A percentile compares a stretch with the other conserved stretches of the same genome.
These are phyloP conservation scores for Penicillium freii DNA, from an alignment of 2,329 filamentous ascomycete species.

Conservation along the genomic window DNA sequence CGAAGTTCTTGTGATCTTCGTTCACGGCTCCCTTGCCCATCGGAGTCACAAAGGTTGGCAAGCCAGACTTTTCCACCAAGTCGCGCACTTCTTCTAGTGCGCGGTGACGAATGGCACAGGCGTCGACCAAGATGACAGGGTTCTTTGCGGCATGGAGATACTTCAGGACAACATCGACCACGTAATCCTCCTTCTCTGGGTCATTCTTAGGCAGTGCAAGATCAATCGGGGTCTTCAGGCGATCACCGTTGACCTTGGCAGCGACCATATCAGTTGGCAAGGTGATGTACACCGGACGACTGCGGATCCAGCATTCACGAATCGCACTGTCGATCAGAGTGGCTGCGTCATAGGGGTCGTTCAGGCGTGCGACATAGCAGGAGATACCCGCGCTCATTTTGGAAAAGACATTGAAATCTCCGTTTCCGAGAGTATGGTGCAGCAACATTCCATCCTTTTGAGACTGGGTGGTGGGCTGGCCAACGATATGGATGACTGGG, in stretches of 20 bases:
- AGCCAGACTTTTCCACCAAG: conserved; percentile 67
- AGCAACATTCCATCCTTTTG: conserved; percentile 49
- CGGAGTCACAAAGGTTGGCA: conserved; percentile 83
- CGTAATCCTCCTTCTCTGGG: conserved; percentile 70
- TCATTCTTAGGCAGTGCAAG: conserved; percentile 65
- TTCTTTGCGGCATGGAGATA: conserved; percentile 70
- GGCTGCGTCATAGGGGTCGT: conserved; percentile 67
- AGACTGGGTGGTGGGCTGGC: conserved; percentile 49
- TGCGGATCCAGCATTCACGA: conserved; percentile 69
- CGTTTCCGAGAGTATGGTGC: conserved; percentile 71
- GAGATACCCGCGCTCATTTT: conserved; percentile 74
- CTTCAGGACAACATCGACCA: conserved; percentile 75
- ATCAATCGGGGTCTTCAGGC: conserved; percentile 69
- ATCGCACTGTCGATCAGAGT: conserved; percentile 75
- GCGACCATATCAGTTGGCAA: conserved; percentile 78
- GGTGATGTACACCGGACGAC: conserved; percentile 78
- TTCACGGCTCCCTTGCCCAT: conserved; percentile 87
- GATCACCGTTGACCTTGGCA: conserved; percentile 70
- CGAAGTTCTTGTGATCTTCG: conserved; percentile 71
- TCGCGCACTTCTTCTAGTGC: conserved; percentile 70
- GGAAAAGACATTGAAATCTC: conserved; percentile 79
- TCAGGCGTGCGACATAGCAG: conserved; percentile 68
- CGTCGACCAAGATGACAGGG: conserved; percentile 78
- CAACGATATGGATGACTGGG: conserved; percentile 63
- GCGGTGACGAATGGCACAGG: conserved; percentile 74